These are phyloP conservation scores for Phytopythium kandeliae DNA, from an alignment of 352 stramenopile species.

Conservation along the genomic window DNA sequence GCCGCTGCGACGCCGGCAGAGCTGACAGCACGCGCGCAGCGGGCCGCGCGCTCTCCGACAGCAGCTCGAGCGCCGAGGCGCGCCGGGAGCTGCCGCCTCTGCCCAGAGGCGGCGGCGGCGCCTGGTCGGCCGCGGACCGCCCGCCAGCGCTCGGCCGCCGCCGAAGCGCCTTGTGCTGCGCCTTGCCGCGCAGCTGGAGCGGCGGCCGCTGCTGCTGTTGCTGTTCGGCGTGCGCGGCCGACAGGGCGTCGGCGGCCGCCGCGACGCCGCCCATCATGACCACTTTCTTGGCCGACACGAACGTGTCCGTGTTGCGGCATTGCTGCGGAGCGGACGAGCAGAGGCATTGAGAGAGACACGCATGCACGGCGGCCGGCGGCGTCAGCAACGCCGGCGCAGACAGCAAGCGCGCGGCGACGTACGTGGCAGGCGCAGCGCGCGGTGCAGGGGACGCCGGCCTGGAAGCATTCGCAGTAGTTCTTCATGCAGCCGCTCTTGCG, in stretches of 20 bases:
- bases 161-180: background rate
- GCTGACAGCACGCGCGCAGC: constrained; percentile 4
- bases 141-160: background rate
- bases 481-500: constrained; percentile 95
- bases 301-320: constrained; percentile 66
- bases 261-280: constrained; percentile 36
- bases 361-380: background rate
- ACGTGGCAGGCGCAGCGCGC: constrained; percentile 79
- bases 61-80: constrained; percentile 35
- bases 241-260: background rate
- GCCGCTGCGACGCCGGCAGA: background rate
- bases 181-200: background rate
- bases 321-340: constrained; percentile 19
- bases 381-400: background rate
- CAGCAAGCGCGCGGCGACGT: background rate
- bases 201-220: background rate
- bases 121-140: background rate
- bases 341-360: too few species aligned
- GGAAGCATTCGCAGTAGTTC: constrained; percentile 97
- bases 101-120: background rate
- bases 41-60: constrained; percentile 50
- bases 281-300: constrained; percentile 68
- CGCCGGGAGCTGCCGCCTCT: constrained; percentile 5
- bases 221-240: background rate
- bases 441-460: constrained; percentile 82